Percentiles rank a stretch among this genome's conserved stretches.
Evolutionary conservation across 192 early-diverging fungal species (phyloP).

Genomic region (Backusella tarrabulga): DNA sequence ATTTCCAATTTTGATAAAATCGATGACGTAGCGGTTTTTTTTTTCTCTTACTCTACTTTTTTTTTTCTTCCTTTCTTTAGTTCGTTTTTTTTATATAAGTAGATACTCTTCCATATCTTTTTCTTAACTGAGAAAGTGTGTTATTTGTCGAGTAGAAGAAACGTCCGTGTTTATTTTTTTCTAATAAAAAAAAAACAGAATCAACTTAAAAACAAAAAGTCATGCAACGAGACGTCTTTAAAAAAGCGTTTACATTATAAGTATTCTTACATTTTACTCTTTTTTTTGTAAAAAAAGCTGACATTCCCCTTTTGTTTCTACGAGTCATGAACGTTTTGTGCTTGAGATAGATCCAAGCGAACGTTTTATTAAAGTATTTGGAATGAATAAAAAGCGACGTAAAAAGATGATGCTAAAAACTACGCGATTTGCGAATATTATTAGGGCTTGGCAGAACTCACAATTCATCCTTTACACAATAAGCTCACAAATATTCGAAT

Average conservation of each 20-base stretch:
- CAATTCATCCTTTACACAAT: constrained; percentile 42
- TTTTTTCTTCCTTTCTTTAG: background rate
- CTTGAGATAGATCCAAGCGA: constrained; percentile 49
- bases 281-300: background rate
- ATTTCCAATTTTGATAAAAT: background rate
- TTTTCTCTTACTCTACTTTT: background rate
- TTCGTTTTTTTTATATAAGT: background rate
- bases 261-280: constrained; percentile 16
- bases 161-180: background rate
- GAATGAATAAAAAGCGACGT: background rate
- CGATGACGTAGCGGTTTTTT: background rate
- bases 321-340: constrained; percentile 53
- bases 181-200: background rate
- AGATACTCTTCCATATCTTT: background rate
- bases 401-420: background rate
- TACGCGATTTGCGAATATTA: background rate
- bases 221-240: constrained; percentile 31
- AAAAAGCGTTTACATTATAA: constrained; percentile 38
- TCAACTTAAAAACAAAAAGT: background rate
- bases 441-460: constrained; percentile 51
- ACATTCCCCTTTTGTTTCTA: constrained; percentile 21
- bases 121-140: constrained; percentile 4
- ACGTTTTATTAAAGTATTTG: constrained; percentile 42
- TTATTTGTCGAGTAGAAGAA: background rate
- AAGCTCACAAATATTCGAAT: constrained; percentile 38